phyloP scores from a whole-genome alignment of 179 eudicot species.

The Beta lomatogona region DNA sequence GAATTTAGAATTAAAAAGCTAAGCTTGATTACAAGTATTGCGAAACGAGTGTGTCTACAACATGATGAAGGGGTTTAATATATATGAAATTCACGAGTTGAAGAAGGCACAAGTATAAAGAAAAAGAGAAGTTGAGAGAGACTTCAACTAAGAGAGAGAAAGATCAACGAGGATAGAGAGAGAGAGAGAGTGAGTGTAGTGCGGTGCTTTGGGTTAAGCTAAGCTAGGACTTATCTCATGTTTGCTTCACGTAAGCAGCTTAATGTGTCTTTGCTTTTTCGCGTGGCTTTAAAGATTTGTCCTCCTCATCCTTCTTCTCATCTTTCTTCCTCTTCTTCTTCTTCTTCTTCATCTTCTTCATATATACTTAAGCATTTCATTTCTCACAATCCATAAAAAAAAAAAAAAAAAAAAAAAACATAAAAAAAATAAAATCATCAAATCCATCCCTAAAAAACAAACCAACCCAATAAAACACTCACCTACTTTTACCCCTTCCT shows the following conservation, averaged over 20 bases:
- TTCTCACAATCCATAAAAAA: neutral
- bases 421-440: too few species aligned
- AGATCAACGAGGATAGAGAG: too few species aligned
- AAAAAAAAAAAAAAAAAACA: neutral
- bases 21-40: too few species aligned
- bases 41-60: too few species aligned
- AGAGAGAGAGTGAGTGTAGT: neutral
- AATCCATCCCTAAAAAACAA: conserved; percentile 11
- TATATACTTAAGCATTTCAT: neutral
- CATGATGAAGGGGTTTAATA: too few species aligned
- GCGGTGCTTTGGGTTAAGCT: conserved; percentile 24
- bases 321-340: too few species aligned
- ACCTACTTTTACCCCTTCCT: conserved; percentile 26
- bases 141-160: neutral
- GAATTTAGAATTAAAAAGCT: too few species aligned
- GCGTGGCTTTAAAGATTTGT: conserved; percentile 82
- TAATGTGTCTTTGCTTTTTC: conserved; percentile 53
- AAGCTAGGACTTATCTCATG: conserved; percentile 62
- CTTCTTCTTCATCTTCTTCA: neutral
- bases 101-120: neutral
- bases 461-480: conserved; percentile 38
- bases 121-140: conserved; percentile 1
- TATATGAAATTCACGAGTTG: conserved; percentile 9
- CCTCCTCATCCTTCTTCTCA: conserved; percentile 18
- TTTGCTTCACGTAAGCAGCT: conserved; percentile 94